Evolutionary conservation across 2,329 filamentous ascomycete genomes (phyloP).

Genomic region (Capronia coronata): DNA sequence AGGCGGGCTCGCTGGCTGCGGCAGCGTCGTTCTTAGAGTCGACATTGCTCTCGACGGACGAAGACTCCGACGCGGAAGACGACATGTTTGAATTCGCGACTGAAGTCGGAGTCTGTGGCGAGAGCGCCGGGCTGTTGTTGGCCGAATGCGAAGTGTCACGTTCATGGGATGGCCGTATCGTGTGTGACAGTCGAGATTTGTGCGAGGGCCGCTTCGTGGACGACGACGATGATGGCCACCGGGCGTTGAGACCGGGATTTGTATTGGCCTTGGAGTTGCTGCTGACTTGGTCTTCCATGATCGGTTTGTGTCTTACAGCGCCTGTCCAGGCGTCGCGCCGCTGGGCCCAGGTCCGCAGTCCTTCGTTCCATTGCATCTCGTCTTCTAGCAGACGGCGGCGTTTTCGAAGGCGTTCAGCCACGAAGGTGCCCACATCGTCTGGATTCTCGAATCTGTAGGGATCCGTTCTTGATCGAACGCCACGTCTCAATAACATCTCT

Average conservation of each 20-base stretch:
- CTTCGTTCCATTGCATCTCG: conserved; percentile 71
- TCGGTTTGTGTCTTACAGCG: conserved; percentile 44
- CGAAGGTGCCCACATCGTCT: conserved; percentile 36
- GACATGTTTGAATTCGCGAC: background rate
- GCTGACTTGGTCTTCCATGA: conserved; percentile 13
- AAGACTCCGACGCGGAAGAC: conserved; percentile 12
- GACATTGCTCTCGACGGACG: conserved; percentile 11
- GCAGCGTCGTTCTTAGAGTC: conserved; percentile 1
- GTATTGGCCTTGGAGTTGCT: background rate
- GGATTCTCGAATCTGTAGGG: conserved; percentile 38
- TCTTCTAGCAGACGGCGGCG: conserved; percentile 54
- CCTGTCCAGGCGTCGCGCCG: conserved; percentile 81
- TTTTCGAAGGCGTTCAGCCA: conserved; percentile 49
- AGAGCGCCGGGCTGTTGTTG: conserved; percentile 5
- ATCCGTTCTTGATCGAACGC: conserved; percentile 20
- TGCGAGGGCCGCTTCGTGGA: conserved; percentile 3
- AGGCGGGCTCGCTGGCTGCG: background rate
- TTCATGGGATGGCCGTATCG: background rate
- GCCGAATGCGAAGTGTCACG: conserved; percentile 2
- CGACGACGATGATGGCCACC: background rate
- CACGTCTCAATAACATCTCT: conserved; percentile 2
- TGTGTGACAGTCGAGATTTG: conserved; percentile 15
- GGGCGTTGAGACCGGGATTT: background rate
- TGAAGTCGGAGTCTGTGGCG: conserved; percentile 2
- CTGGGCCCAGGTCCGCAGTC: conserved; percentile 70